Evolutionary conservation across 176 grass and related monocot genomes (phyloP), one percentile per base, ranked within the genome.

Genomic region (Alopecurus myosuroides): DNA sequence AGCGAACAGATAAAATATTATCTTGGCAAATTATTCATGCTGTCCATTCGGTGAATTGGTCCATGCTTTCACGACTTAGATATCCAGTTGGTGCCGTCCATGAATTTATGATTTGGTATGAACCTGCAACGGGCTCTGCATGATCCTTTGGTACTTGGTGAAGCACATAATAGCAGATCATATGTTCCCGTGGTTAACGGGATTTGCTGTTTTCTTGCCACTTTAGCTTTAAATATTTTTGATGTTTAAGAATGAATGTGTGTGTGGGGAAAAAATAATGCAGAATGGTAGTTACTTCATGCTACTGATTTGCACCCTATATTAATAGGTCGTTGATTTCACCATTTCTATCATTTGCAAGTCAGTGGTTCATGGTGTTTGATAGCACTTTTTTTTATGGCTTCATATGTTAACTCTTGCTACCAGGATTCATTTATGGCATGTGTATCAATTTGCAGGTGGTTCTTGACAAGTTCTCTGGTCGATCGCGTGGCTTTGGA

Each of bases 391-490:
- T 39, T 26, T 34, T 65, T 4, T 70, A 37, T 83, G 12, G 13
- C 66, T 77, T 5, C 18, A 6, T 49, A 49, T 55, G 5, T 64
- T 65, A 11, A 49, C 14, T 3, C 11, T 40, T 30, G 20, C 22
- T 56, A 45, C 9, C 68, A 62, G 3, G 30, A 18, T 61, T 53
- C 81, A 73, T 22, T n/a, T n/a, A 28, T 52, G 9, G 49, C 12
- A 49, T 52, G 2, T 84, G 8, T 74, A 57, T 51, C 34, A 56
- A 53, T 61, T 3, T 84, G 66, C 48, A 90, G 89, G 80, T 90
- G 56, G 90, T 91, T 78, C 51, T 91, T 37, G 90, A 85, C 65
- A 88, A 82, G 66, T 88, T 92, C 66, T 88, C 90, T 88, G 90
- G 90, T 48, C 78, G 86, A 19, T 88, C 90, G 26, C 86, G 82